Conservation (phyloP, 352 stramenopile species). For the Pythium folliculosum region DNA sequence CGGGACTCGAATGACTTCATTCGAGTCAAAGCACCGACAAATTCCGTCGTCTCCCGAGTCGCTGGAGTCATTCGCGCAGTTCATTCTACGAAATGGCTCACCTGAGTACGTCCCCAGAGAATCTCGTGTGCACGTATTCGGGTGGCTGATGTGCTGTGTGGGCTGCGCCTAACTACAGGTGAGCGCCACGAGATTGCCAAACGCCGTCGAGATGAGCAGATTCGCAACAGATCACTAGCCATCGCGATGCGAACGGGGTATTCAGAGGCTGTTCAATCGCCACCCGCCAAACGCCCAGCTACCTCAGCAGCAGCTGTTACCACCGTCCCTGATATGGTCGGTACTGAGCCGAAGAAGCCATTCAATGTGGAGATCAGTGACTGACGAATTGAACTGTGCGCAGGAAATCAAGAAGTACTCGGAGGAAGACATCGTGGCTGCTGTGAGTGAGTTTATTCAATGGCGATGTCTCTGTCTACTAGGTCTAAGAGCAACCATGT, state of each 20-base stretch:
- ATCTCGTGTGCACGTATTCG: background rate
- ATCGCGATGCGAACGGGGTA: conserved; percentile 50
- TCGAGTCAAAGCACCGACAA: background rate
- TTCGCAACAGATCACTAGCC: conserved; percentile 46
- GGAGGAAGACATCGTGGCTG: conserved; percentile 22
- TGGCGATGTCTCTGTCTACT: background rate
- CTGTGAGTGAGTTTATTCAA: conserved; percentile 10
- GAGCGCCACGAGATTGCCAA: conserved; percentile 59
- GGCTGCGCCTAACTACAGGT: conserved; percentile 27
- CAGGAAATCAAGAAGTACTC: conserved; percentile 25
- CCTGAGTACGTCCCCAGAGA: conserved; percentile 31
- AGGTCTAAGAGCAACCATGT: background rate
- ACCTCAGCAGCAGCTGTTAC: background rate
- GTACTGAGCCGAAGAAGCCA: background rate
- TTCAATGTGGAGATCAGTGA: too few species aligned
- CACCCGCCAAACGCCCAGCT: conserved; percentile 20
- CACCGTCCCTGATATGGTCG: background rate
- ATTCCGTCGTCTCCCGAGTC: background rate
- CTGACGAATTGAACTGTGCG: background rate
- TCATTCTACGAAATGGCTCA: conserved; percentile 33
- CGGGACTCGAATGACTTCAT: background rate
- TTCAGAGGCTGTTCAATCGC: conserved; percentile 30
- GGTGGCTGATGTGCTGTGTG: background rate
- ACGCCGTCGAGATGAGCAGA: conserved; percentile 46
- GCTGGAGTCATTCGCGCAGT: background rate